A percentile compares a stretch with the other conserved stretches of the same genome.
Conservation (phyloP, 2,329 filamentous ascomycete species). For the Aotearoamyces nothofagi region DNA sequence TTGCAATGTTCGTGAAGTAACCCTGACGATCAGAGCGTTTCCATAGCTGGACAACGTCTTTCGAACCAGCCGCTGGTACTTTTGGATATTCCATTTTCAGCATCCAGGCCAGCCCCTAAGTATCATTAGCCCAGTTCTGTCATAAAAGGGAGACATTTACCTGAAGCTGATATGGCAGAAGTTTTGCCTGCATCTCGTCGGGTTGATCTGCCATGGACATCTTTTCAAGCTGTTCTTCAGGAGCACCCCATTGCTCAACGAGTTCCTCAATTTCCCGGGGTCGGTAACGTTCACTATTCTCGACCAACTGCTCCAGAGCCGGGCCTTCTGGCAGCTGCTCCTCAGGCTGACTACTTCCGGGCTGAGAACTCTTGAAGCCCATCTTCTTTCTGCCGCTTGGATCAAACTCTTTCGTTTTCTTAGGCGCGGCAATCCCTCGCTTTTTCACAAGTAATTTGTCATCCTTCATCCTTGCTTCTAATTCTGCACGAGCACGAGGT, state of each 20-base stretch:
- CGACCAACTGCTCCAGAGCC: constrained; percentile 47
- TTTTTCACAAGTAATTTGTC: constrained; percentile 41
- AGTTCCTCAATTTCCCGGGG: constrained; percentile 53
- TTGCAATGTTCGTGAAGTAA: constrained; percentile 54
- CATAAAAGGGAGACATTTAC: constrained; percentile 17
- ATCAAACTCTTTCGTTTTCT: constrained; percentile 38
- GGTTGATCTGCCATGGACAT: constrained; percentile 65
- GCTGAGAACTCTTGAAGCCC: constrained; percentile 12
- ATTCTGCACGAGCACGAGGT: constrained; percentile 28
- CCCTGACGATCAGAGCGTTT: constrained; percentile 29
- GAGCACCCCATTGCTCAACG: constrained; percentile 34
- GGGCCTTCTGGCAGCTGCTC: constrained; percentile 15
- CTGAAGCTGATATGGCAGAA: constrained; percentile 68
- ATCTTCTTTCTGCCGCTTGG: constrained; percentile 25
- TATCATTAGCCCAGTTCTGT: constrained; percentile 1
- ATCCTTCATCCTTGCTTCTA: constrained; percentile 47
- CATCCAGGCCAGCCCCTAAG: constrained; percentile 71
- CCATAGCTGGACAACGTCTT: constrained; percentile 65
- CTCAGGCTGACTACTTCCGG: constrained; percentile 6
- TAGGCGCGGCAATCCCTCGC: constrained; percentile 20
- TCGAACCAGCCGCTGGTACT: constrained; percentile 40
- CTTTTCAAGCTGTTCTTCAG: constrained; percentile 50
- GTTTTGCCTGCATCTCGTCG: constrained; percentile 40
- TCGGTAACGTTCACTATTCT: constrained; percentile 51
- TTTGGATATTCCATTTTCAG: constrained; percentile 56